phyloP scores from a whole-genome alignment of 23 red algal species.

The Gracilaria domingensis region DNA sequence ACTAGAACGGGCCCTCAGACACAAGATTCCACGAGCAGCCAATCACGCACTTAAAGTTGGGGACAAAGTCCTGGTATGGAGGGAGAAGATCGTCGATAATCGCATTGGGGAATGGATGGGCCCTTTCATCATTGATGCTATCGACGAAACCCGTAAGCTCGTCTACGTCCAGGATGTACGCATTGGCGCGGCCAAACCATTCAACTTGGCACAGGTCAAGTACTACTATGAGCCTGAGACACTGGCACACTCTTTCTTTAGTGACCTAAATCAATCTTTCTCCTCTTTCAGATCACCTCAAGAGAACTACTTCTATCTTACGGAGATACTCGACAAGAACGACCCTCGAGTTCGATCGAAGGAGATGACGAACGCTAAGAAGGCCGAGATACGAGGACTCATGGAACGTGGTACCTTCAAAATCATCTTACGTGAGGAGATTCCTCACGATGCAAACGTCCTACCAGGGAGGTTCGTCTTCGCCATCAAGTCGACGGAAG shows the following conservation, averaged over 20 bases:
- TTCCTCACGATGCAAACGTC: no score
- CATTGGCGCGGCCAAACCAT: background rate
- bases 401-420: no score
- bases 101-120: slow-evolving; percentile 55
- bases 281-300: background rate
- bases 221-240: background rate
- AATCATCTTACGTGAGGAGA: no score
- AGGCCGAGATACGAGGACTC: no score
- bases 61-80: slow-evolving; percentile 20
- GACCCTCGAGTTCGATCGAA: no score
- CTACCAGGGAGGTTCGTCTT: no score
- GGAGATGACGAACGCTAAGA: no score
- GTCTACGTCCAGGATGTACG: slow-evolving; percentile 24
- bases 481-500: no score
- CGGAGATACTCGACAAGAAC: background rate
- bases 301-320: background rate
- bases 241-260: slow-evolving; percentile 12
- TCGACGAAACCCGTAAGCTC: slow-evolving; percentile 21
- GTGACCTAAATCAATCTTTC: background rate
- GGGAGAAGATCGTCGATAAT: slow-evolving; percentile 32
- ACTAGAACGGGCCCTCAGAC: slow-evolving; percentile 9
- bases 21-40: background rate
- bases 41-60: background rate
- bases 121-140: background rate
- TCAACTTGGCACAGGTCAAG: slow-evolving; percentile 26